A percentile compares a stretch with the other conserved stretches of the same genome.
Evolutionary conservation across 208 protist genomes (phyloP).

Genomic region (Crithidia acanthocephali): DNA sequence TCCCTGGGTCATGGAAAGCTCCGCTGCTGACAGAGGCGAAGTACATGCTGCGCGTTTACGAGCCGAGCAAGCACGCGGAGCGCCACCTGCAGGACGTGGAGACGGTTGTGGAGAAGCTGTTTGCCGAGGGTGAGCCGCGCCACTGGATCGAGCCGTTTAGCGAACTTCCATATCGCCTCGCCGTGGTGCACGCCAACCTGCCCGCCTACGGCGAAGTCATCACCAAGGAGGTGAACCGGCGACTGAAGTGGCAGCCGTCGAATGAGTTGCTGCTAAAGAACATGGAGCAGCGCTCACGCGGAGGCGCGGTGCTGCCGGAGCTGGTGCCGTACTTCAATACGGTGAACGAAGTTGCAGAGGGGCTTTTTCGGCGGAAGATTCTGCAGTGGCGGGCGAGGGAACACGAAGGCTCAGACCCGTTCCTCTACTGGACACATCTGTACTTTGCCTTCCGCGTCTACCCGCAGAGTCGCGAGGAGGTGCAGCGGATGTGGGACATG

Average conservation of each 20-base stretch:
- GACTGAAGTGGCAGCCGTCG: constrained; percentile 49
- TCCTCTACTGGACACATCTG: constrained; percentile 87
- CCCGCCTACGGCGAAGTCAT: constrained; percentile 80
- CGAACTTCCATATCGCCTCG: constrained; percentile 77
- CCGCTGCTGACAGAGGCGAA: constrained; percentile 85
- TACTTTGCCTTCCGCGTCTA: constrained; percentile 90
- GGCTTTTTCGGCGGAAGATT: constrained; percentile 74
- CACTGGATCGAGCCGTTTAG: constrained; percentile 88
- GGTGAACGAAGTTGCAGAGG: constrained; percentile 71
- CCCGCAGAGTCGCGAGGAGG: constrained; percentile 67
- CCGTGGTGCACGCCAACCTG: constrained; percentile 81
- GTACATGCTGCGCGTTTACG: constrained; percentile 79
- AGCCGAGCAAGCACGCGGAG: constrained; percentile 58
- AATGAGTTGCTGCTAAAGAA: constrained; percentile 70
- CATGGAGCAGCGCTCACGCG: constrained; percentile 74
- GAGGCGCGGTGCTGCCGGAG: constrained; percentile 54
- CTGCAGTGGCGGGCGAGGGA: constrained; percentile 79
- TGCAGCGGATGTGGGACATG: constrained; percentile 81
- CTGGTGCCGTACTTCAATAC: constrained; percentile 68
- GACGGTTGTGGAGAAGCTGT: constrained; percentile 74
- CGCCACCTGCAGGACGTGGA: constrained; percentile 75
- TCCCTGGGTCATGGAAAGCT: constrained; percentile 84
- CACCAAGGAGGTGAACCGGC: constrained; percentile 56
- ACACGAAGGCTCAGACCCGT: constrained; percentile 75
- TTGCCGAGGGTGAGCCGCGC: constrained; percentile 64